Conservation (phyloP, 768 basidiomycete species). For the Lactarius hengduanensis region DNA sequence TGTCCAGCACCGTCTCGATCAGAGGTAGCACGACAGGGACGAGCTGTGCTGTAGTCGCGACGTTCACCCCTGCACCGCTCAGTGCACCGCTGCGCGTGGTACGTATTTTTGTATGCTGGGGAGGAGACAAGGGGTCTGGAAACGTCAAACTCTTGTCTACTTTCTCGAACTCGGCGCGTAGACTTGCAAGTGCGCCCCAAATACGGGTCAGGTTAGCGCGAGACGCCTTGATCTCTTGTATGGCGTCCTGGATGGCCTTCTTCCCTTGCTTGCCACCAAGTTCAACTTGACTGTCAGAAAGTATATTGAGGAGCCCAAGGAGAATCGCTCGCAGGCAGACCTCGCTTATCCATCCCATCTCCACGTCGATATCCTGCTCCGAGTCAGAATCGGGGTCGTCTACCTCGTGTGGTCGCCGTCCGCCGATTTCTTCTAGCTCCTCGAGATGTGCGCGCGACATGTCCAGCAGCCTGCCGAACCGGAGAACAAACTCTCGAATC, state of each 20-base stretch:
- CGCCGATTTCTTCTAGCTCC: slow-evolving; percentile 44
- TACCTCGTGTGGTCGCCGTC: slow-evolving; percentile 36
- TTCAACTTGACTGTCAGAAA: slow-evolving; percentile 40
- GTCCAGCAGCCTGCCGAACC: slow-evolving; percentile 57
- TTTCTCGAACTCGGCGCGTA: slow-evolving; percentile 41
- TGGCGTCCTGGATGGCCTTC: slow-evolving; percentile 43
- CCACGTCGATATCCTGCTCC: slow-evolving; percentile 27
- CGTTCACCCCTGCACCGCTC: slow-evolving; percentile 32
- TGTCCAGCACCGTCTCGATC: slow-evolving; percentile 50
- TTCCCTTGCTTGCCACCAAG: slow-evolving; percentile 36
- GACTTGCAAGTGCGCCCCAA: slow-evolving; percentile 52
- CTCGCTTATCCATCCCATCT: slow-evolving; percentile 63
- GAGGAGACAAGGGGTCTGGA: slow-evolving; percentile 61
- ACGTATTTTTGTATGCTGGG: slow-evolving; percentile 41
- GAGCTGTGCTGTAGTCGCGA: slow-evolving; percentile 55
- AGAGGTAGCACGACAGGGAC: slow-evolving; percentile 63
- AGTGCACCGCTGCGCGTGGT: slow-evolving; percentile 46
- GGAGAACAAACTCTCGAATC: slow-evolving; percentile 71
- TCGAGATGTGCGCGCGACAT: slow-evolving; percentile 64
- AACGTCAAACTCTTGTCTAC: slow-evolving; percentile 38
- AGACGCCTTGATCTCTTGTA: slow-evolving; percentile 51
- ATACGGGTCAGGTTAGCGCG: slow-evolving; percentile 61
- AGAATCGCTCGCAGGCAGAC: slow-evolving; percentile 61
- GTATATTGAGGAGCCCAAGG: slow-evolving; percentile 56
- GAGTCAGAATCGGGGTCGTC: slow-evolving; percentile 38